Evolutionary conservation across 2,329 filamentous ascomycete species (phyloP), one percentile per base, ranked within the genome.

Genomic region (Microdochium nivale): DNA sequence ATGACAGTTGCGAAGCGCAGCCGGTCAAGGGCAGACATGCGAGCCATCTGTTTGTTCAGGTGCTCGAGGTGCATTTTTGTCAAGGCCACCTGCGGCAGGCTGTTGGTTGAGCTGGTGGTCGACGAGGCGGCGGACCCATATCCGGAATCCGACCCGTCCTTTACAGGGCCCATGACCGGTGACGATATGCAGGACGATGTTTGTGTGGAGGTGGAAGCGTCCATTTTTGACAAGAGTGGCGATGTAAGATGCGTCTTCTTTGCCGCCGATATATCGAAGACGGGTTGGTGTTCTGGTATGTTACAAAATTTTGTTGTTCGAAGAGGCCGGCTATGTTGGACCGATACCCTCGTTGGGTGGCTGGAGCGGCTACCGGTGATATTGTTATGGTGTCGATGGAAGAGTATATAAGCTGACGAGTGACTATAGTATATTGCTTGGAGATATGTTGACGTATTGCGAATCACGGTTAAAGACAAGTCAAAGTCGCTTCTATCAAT

Each of bases 1-100:
- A 92, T 87, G 61, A 88, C 85, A 66, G 92, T 87, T 77, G 86
- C 90, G 87, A 95, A 96, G 72, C 84, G 86, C 55, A 99, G 81
- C 62, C 97, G 87, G 58, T 96, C 92, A 79, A 92, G 78, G 55
- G 94, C 89, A 65, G 91, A 83, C 69, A 97, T 87, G 65, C 85
- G 81, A 69, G 94, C 88, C 60, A 99, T 76, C 70, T 95, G 90
- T 57, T 83, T 73, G 77, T 99, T 99, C 67, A 99, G 79, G 70
- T 92, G 92, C 62, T 88, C 86, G 60, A 97, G 77, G 69, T 99
- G 92, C 56, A 86, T 81, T 67, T 87, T 87, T 58, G 89, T 92
- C 75, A 99, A 90, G 69, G 86, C 83, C 62, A 97, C 79, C 54
- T 88, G 81, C 14, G 91, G 87, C 21, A 92, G 77, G 58, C 74